These are phyloP conservation scores for Thermothelomyces thermophilus DNA, from an alignment of 2,329 filamentous ascomycete genomes.

Conservation along the genomic window DNA sequence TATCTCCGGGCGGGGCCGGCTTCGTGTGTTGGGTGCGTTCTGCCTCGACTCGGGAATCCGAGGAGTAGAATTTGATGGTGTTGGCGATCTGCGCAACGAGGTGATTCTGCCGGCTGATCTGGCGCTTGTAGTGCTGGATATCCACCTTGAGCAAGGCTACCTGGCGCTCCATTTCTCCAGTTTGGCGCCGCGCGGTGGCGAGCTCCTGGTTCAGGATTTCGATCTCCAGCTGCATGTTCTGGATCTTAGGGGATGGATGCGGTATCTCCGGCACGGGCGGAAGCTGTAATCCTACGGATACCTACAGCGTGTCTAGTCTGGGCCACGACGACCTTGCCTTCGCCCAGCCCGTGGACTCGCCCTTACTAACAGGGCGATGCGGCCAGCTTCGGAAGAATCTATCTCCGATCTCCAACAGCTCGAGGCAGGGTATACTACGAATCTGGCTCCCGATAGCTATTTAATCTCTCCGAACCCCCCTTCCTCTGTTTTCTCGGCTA, in stretches of 20 bases:
- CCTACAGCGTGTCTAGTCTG: too few species aligned
- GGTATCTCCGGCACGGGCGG: not conserved
- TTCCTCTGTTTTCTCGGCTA: not conserved
- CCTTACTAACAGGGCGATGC: not conserved
- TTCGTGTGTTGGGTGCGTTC: not conserved
- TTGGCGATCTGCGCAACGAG: not conserved
- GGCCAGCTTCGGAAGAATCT: conserved; percentile 6
- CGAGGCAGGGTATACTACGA: not conserved
- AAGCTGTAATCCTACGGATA: too few species aligned
- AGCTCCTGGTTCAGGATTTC: not conserved
- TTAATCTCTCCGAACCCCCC: not conserved
- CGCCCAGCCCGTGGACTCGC: not conserved
- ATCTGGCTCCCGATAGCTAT: not conserved
- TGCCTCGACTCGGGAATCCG: not conserved
- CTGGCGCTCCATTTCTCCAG: not conserved
- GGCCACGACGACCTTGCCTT: conserved; percentile 1
- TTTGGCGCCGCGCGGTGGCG: not conserved
- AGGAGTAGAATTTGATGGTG: not conserved
- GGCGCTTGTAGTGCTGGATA: not conserved
- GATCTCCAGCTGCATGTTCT: not conserved
- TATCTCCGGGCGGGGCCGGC: not conserved
- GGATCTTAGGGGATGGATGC: not conserved
- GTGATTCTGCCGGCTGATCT: not conserved
- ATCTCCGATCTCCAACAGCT: conserved; percentile 4
- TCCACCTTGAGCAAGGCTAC: not conserved